phyloP scores from a whole-genome alignment of 2,329 filamentous ascomycete species.

The Botrytis sinoallii region DNA sequence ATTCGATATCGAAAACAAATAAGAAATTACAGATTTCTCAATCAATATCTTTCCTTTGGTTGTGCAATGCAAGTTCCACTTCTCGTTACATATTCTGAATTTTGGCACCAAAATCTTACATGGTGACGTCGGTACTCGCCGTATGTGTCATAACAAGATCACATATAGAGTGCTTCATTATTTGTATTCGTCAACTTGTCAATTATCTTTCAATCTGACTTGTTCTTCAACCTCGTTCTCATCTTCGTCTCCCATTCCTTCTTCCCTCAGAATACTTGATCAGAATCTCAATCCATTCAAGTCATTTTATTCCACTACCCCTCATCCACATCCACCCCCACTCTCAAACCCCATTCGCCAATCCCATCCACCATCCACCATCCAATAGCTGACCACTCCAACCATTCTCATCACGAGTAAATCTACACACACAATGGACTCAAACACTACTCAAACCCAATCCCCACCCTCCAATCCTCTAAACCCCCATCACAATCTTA shows the following conservation, averaged over 20 bases:
- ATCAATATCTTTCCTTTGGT: not conserved
- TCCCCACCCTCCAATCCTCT: not conserved
- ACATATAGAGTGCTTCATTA: not conserved
- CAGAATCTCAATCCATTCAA: not conserved
- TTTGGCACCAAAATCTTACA: not conserved
- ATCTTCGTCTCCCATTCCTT: not conserved
- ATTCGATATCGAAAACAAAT: not conserved
- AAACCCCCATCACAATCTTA: slow-evolving; percentile 19
- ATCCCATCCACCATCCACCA: not conserved
- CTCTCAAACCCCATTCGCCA: not conserved
- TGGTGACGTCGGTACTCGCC: not conserved
- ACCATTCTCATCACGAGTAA: not conserved
- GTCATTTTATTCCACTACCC: not conserved
- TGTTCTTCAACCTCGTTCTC: not conserved
- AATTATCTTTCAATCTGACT: not conserved
- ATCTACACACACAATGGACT: not conserved
- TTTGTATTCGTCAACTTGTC: not conserved
- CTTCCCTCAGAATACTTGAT: not conserved
- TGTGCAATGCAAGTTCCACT: not conserved
- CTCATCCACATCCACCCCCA: not conserved
- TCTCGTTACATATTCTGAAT: not conserved
- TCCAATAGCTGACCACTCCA: not conserved
- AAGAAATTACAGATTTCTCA: not conserved
- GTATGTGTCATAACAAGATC: not conserved
- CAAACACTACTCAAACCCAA: not conserved